Conservation (phyloP, 768 basidiomycete species). For the Lactarius deliciosus region DNA sequence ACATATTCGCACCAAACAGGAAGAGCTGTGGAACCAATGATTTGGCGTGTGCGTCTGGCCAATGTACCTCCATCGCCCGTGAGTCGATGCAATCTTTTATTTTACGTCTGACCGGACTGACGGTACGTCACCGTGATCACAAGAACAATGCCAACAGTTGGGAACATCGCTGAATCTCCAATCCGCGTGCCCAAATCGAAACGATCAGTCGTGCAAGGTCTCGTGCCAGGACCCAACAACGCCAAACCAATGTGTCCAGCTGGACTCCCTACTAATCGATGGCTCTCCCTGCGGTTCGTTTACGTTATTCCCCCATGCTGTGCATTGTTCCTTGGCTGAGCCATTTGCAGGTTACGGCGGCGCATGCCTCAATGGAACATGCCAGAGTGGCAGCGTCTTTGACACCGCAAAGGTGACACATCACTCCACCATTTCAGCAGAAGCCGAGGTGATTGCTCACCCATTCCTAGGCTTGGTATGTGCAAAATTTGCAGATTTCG, state of each 20-base stretch:
- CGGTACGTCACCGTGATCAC: slow-evolving; percentile 15
- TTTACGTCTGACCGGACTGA: slow-evolving; percentile 16
- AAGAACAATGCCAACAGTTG: slow-evolving; percentile 74
- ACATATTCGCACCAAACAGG: slow-evolving; percentile 62
- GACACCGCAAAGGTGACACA: slow-evolving; percentile 57
- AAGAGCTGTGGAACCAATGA: slow-evolving; percentile 62
- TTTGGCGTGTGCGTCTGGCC: slow-evolving; percentile 72
- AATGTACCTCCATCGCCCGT: slow-evolving; percentile 74
- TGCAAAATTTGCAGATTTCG: slow-evolving; percentile 71
- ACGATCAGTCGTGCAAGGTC: slow-evolving; percentile 70
- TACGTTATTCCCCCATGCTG: slow-evolving; percentile 15
- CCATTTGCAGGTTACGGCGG: slow-evolving; percentile 62
- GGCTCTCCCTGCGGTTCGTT: slow-evolving; percentile 80
- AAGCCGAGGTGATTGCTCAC: slow-evolving; percentile 20
- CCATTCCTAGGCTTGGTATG: slow-evolving; percentile 64
- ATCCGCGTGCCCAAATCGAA: slow-evolving; percentile 61
- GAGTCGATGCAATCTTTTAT: slow-evolving; percentile 35
- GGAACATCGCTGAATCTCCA: slow-evolving; percentile 70
- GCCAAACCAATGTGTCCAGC: slow-evolving; percentile 60
- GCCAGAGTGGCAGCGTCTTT: slow-evolving; percentile 56
- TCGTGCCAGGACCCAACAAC: slow-evolving; percentile 72
- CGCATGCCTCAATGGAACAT: slow-evolving; percentile 59
- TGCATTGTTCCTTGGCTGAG: slow-evolving; percentile 24
- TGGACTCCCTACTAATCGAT: slow-evolving; percentile 71
- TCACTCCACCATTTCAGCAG: slow-evolving; percentile 1